These are phyloP conservation scores for Echites panduratus DNA, from an alignment of 257 asterid species.

Conservation along the genomic window DNA sequence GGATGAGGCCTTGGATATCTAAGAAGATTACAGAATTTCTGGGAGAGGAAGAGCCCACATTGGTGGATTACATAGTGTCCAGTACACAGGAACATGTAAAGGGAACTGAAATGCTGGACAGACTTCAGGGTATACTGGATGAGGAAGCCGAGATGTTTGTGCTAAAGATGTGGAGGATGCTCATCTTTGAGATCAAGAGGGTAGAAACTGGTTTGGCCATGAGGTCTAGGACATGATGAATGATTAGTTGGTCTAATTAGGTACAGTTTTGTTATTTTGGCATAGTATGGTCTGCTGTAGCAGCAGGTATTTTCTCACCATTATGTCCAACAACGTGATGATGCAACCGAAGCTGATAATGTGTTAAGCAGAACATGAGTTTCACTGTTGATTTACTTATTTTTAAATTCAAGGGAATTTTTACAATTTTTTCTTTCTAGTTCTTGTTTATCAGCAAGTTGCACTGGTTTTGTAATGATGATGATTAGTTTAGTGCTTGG, in stretches of 20 bases:
- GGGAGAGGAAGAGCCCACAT: constrained; percentile 92
- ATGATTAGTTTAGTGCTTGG: not conserved
- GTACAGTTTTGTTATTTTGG: constrained; percentile 9
- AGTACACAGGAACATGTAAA: constrained; percentile 89
- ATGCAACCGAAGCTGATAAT: not conserved
- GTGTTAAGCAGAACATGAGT: not conserved
- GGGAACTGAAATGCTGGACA: constrained; percentile 88
- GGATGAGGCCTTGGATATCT: constrained; percentile 91
- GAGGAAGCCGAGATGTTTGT: constrained; percentile 99
- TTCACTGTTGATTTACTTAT: not conserved
- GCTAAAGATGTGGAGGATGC: constrained; percentile 99
- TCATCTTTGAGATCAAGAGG: constrained; percentile 89
- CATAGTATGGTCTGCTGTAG: constrained; percentile 3
- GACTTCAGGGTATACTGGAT: constrained; percentile 83
- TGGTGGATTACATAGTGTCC: constrained; percentile 84
- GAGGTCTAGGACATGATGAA: constrained; percentile 53
- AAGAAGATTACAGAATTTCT: constrained; percentile 87
- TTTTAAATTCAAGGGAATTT: not conserved
- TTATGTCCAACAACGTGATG: not conserved
- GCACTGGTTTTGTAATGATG: not conserved
- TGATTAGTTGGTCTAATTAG: not conserved
- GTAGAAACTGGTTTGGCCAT: constrained; percentile 78
- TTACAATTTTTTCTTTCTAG: not conserved
- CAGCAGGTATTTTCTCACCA: not conserved
- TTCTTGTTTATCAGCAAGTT: not conserved